These are phyloP conservation scores for Gonium pectorale DNA, from an alignment of 139 green algal species.

Conservation along the genomic window DNA sequence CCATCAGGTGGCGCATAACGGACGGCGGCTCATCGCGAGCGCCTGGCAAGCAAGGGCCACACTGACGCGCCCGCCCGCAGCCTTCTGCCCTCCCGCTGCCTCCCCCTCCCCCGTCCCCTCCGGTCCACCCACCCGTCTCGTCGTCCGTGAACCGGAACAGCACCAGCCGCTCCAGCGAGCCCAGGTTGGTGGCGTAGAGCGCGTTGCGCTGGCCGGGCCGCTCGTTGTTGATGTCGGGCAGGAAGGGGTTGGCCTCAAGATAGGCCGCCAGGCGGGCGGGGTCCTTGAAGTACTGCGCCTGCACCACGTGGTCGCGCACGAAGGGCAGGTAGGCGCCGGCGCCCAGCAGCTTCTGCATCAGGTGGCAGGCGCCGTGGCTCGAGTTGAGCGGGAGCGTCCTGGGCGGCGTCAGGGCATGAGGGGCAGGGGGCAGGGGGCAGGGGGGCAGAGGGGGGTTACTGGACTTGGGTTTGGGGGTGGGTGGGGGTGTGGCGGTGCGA, in stretches of 20 bases:
- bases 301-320: conserved; percentile 80
- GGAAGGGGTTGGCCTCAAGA: conserved; percentile 74
- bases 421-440: too few relatives aligned
- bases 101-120: background rate
- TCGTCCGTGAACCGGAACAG: conserved; percentile 85
- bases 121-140: conserved; percentile 65
- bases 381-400: conserved; percentile 32
- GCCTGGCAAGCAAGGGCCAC: too few relatives aligned
- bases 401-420: too few relatives aligned
- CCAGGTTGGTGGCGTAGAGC: conserved; percentile 81
- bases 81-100: too few relatives aligned
- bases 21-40: too few relatives aligned
- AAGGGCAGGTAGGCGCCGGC: conserved; percentile 80
- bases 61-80: too few relatives aligned
- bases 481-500: too few relatives aligned
- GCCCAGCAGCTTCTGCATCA: conserved; percentile 53
- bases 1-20: too few relatives aligned
- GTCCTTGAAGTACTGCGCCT: conserved; percentile 68
- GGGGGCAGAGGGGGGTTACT: too few relatives aligned
- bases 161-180: conserved; percentile 78
- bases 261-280: conserved; percentile 75
- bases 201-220: conserved; percentile 53
- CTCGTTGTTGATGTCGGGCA: conserved; percentile 94
- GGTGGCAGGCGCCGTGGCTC: conserved; percentile 42
- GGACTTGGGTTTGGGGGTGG: too few relatives aligned